Base-by-base conservation (phyloP, 805 yeast species). In the Spathaspora gorwiae region DNA sequence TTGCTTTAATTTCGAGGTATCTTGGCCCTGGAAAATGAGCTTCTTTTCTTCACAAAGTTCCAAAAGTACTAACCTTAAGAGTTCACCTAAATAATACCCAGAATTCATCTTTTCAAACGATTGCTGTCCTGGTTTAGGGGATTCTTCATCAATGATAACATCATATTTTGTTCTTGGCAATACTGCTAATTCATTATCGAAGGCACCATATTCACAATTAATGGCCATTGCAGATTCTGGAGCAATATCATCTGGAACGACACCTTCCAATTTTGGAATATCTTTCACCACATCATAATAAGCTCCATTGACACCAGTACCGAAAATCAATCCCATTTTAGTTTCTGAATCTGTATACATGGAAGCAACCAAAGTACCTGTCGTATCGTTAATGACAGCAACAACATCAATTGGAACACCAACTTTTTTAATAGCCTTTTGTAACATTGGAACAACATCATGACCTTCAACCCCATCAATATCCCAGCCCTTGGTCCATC, bases 401-500 rank as follows among this genome's bases (percentile, higher is more conserved):
- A 88, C 90, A 47, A 92, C 95, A 39, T 80, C 76, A 57, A 90
- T 87, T 52, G 97, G 95, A 42, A 88, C 80, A 15, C 76, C 65
- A 52, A 73, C 72, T 54, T 75, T 74, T 53, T 77, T 73, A 53
- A 92, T 75, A 35, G 95, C 87, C 10, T 70, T 69, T 70, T 87
- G 95, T 60, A 92, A 78, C 88, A 90, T 76, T 51, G 95, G 95
- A 43, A 87, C 96, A 49, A 92, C 97, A 62, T 92, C 95, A 47
- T 86, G 80, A 52, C 97, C 97, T 72, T 92, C 98, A 46, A 92
- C 97, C 48, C 84, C 88, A 48, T 79, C 85, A 56, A 92, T 89
- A 66, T 92, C 96, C 70, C 87, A 92, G 53, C 98, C 99, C 73
- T 92, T 92, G 51, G 98, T 92, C 98, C 98, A 92, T 68, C 92